Evolutionary conservation across 495 filamentous ascomycete genomes (phyloP), one percentile per base, ranked within the genome.

Genomic region (Hypoxylon intermedium): DNA sequence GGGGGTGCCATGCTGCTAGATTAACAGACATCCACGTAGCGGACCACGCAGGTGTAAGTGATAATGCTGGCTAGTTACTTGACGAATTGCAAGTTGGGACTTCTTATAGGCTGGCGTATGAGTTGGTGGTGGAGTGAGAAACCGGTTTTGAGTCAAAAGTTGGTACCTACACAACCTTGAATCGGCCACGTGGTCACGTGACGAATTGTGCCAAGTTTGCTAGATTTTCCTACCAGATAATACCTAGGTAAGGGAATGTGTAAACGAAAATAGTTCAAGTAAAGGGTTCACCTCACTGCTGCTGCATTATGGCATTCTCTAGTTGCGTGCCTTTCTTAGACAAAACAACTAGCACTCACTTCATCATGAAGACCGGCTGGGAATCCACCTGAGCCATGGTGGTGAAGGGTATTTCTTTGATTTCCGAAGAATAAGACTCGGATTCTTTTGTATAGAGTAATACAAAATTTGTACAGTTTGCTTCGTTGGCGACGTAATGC

Each of bases 391-490:
- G 6, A 7, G 9, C 6, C 43, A 36, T 26, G 28, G 34, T 11
- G 33, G 21, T 45, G 46, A 46, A 21, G 13, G 24, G 23, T 3
- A 7, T 20, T 16, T n/a, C 6, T 11, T 55, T 44, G 44, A 47
- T 13, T 54, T 38, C 50, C 19, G 4, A 26, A 26, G 24, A 26
- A 58, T 59, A 61, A 53, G 41, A 28, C 31, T 52, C 45, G 11
- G 16, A 23, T 50, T 13, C 45, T 46, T 26, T 52, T 28, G 50
- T 30, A 47, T 46, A 34, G 40, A 47, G 50, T 68, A 33, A 65
- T 62, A 62, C 58, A 67, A 46, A 55, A 46, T 67, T 67, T 61
- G 44, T 73, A 70, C 69, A 72, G 19, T 62, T 58, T 53, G 53
- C 42, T 67, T 60, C 34, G 58, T 11, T 37, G 47, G 42, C 30